Base-by-base conservation (phyloP, 2,329 filamentous ascomycete genomes). In the Periconia sp. region DNA sequence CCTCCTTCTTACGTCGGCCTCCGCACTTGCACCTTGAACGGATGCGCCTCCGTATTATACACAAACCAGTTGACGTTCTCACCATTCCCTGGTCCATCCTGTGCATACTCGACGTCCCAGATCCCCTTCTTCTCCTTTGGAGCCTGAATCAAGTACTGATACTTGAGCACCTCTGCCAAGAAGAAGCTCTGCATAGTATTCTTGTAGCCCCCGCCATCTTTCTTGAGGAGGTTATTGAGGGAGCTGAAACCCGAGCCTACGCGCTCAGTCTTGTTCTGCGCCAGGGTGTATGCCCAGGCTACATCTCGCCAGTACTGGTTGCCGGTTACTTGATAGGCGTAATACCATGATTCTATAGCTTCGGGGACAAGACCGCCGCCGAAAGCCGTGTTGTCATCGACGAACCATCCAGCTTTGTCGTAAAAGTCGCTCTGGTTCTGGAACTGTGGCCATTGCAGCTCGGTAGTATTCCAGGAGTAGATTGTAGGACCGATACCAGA, bases 111-210 rank as follows among this genome's bases (percentile, higher is more conserved):
- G 4, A 81, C 73, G 50, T 82, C 78, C 73, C 76, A 82, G 10
- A 51, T 48, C 12, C 63, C 59, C 46, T 54, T 55, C 28, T 71
- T 71, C 37, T 54, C 47, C 25, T 73, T 71, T 64, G 68, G 30
- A 23, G 80, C 76, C 62, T 85, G 82, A 45, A 87, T 86, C 59
- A 92, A 67, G 68, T 87, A 92, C 44, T 80, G 73, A 66, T 92
- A 92, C 76, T 94, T 94, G 68, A 92, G 65, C 46, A 90, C 86
- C 73, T 92, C 88, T 0, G 89, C 88, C 65, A 92, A 88, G 73
- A 87, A 84, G 73, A 91, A 94, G 56, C 86, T 90, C 68, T 92
- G 87, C 76, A 90, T 87, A 63, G 85, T 83, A 63, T 94, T 82
- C 35, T 72, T 67, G 50, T 78, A 82, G 0, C 70, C 69, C 1